Conservation (phyloP, 306 rosid species). For the Dicorynia guianensis region DNA sequence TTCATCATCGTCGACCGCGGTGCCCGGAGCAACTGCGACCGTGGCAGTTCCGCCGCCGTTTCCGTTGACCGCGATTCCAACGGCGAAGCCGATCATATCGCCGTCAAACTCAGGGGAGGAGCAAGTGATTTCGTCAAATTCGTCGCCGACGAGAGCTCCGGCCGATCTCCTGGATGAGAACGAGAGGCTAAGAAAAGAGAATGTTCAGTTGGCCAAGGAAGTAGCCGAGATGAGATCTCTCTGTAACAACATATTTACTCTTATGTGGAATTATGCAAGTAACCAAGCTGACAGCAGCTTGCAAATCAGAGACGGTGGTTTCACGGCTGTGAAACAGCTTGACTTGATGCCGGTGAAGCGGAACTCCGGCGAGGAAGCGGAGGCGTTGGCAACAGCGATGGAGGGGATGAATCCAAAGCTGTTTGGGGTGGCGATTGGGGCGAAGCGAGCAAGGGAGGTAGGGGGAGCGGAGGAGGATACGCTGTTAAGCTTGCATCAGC, state of each 20-base stretch:
- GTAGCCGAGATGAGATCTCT: conserved; percentile 75
- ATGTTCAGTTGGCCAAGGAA: conserved; percentile 68
- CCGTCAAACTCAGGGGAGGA: conserved; percentile 80
- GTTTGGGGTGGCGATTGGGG: conserved; percentile 72
- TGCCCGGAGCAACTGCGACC: neutral
- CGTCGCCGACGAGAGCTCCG: conserved; percentile 64
- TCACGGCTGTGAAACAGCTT: conserved; percentile 52
- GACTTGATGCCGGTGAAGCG: conserved; percentile 65
- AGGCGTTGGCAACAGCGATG: neutral
- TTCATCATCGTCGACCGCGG: conserved; percentile 22
- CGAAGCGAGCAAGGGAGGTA: conserved; percentile 67
- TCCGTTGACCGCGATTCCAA: conserved; percentile 41
- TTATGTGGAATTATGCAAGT: conserved; percentile 67
- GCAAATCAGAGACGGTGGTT: conserved; percentile 47
- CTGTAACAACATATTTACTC: conserved; percentile 70
- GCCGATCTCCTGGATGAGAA: conserved; percentile 81
- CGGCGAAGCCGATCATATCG: conserved; percentile 47
- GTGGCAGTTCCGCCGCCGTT: conserved; percentile 33
- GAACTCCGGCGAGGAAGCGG: conserved; percentile 32
- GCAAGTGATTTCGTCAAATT: conserved; percentile 67
- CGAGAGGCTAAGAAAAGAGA: conserved; percentile 79
- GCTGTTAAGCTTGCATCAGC: conserved; percentile 53
- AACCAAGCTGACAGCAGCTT: conserved; percentile 45
- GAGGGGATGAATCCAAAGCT: conserved; percentile 58
- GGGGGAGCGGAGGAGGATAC: conserved; percentile 51